Evolutionary conservation across 371 early-diverging fungal genomes (phyloP), one percentile per base, ranked within the genome.

Genomic region (Ecytonucleospora hepatopenaei): DNA sequence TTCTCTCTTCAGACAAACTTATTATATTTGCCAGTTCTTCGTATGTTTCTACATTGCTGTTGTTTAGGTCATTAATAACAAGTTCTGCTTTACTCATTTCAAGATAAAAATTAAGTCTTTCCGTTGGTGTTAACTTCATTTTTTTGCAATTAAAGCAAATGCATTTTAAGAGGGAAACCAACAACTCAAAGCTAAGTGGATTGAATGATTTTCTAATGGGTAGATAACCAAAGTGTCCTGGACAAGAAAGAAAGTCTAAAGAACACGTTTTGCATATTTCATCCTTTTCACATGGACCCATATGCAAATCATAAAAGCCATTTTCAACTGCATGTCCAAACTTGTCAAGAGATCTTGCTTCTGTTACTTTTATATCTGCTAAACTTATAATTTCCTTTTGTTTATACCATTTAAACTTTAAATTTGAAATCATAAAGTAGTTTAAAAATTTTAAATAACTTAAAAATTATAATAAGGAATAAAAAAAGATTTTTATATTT

Each of bases 251-350:
- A 21, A 54, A 40, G 16, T 60, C 58, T 21, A 78, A 46, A 26
- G 65, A 48, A 67, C 81, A 81, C 12, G 72, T 71, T 47, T 59
- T 57, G 51, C 81, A 81, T 2, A 40, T 31, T 16, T 23, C 86
- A 85, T 82, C 73, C 83, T 82, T 83, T 84, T 71, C 85, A 83
- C 72, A 83, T 83, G 99, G 94, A 32, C 99, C 99, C 68, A 99
- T 85, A 16, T 89, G 85, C 48, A 87, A 84, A 82, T 97, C 97
- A 73, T 94, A 92, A 24, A 96, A 83, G 68, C 97, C 96, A 58
- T 90, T 88, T 59, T 82, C 82, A 0, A 86, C 88, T 8, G 97
- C 94, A 67, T 92, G 88, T 49, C 87, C 88, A 47, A 92, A 82
- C 23, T 84, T 83, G 82, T 97, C 95, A 72, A 94, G 88, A 30